These are phyloP conservation scores for Pseudocercospora ulei DNA, from an alignment of 2,329 filamentous ascomycete genomes.

Conservation along the genomic window DNA sequence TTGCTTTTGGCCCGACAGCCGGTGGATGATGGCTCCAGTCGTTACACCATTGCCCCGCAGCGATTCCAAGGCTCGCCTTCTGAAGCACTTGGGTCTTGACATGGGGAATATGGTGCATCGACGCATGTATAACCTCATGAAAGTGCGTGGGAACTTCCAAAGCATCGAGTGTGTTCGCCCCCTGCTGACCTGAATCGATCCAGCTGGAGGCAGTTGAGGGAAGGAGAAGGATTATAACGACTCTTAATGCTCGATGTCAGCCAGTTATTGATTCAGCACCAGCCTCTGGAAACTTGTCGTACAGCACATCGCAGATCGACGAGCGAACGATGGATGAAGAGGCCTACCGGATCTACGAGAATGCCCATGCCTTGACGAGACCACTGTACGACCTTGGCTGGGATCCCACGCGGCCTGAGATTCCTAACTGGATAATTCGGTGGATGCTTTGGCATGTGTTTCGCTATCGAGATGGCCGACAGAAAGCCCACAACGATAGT, in stretches of 20 bases:
- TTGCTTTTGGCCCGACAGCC: not conserved
- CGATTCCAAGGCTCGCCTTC: conserved; percentile 37
- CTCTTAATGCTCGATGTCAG: conserved; percentile 18
- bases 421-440: conserved; percentile 41
- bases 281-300: not conserved
- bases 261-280: not conserved
- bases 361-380: conserved; percentile 33
- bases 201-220: conserved; percentile 38
- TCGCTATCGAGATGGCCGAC: conserved; percentile 38
- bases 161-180: not conserved
- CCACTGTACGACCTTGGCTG: conserved; percentile 36
- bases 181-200: not conserved
- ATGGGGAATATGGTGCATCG: conserved; percentile 31
- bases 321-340: conserved; percentile 24
- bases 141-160: conserved; percentile 29
- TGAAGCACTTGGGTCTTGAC: conserved; percentile 35
- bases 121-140: conserved; percentile 36
- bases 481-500: conserved; percentile 4
- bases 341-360: conserved; percentile 11
- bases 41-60: conserved; percentile 34
- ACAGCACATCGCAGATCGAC: conserved; percentile 18
- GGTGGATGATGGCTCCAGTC: conserved; percentile 20
- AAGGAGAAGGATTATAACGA: conserved; percentile 35
- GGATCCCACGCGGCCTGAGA: conserved; percentile 35
- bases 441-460: conserved; percentile 45